phyloP scores from a whole-genome alignment of 805 yeast species.

The Kodamaea neixiangensis region DNA sequence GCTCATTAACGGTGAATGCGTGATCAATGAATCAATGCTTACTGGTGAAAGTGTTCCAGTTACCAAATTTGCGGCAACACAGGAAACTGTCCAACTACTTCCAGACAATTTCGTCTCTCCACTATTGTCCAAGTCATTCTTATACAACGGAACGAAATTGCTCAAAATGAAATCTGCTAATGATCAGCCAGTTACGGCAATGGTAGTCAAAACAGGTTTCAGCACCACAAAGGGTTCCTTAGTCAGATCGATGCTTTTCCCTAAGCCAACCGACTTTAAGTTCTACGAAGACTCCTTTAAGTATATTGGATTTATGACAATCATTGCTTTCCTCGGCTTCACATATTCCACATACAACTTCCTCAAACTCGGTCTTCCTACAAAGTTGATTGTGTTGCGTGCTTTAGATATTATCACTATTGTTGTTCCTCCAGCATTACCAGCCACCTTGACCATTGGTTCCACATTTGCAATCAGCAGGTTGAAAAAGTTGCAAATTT shows the following conservation, averaged over 20 bases:
- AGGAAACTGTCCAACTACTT: conserved; percentile 59
- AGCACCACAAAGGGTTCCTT: conserved; percentile 94
- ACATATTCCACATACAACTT: conserved; percentile 81
- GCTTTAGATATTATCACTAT: conserved; percentile 94
- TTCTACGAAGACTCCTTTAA: conserved; percentile 93
- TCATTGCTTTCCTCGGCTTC: conserved; percentile 84
- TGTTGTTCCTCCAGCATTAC: conserved; percentile 98
- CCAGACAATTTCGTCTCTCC: conserved; percentile 64
- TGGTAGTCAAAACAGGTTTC: conserved; percentile 89
- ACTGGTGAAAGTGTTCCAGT: conserved; percentile 99
- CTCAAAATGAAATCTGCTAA: conserved; percentile 76
- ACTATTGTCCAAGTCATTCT: conserved; percentile 67
- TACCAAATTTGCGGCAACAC: conserved; percentile 68
- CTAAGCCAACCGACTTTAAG: conserved; percentile 90
- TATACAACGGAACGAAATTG: conserved; percentile 88
- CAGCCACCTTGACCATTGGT: conserved; percentile 96
- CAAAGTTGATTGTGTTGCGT: conserved; percentile 71
- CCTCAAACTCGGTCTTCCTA: conserved; percentile 70
- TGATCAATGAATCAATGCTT: conserved; percentile 95
- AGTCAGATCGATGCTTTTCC: conserved; percentile 93
- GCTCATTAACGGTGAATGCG: conserved; percentile 86
- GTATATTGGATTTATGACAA: conserved; percentile 92
- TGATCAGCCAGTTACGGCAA: conserved; percentile 79
- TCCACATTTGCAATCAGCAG: conserved; percentile 88
- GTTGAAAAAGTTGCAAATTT: conserved; percentile 62